Base-by-base conservation (phyloP, 495 filamentous ascomycete species). In the Cercophora scortea region DNA sequence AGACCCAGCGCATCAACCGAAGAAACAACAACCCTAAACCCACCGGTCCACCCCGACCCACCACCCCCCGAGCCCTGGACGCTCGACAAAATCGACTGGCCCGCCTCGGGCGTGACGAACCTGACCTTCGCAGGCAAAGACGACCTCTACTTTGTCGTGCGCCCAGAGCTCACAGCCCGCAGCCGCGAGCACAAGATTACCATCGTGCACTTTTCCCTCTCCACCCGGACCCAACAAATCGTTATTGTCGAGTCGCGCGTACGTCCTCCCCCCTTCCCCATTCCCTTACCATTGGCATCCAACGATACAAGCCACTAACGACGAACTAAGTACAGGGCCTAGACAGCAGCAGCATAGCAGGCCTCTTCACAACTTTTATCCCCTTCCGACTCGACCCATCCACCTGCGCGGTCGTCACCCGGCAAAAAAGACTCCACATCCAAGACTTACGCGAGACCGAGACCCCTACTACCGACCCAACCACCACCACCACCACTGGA, bases 331-430 rank as follows among this genome's bases (percentile, higher is more conserved):
- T n/a, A 13, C 10, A 65, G 63, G 57, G 56, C 0, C 51, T 62
- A 16, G 65, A 68, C 34, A 62, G 51, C 38, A 58, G 57, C 10
- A 64, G 50, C 36, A 50, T 43, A 17, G 57, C 57, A 2, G 48
- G 60, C 15, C 57, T 71, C n/a, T 65, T 69, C 42, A 71, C 68
- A 6, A 59, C 61, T 1, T 54, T 71, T 1, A 52, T 61, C 8
- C 49, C 59, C 4, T 61, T 64, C 32, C 46, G 51, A 18, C 39
- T 54, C 7, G 42, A 61, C 34, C 32, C 33, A 5, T 41, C 53
- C 16, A 59, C 53, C 12, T 67, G 65, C 36, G 62, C 61, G 2
- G 42, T 69, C 16, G 56, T 67, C 9, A 64, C 62, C 1, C 52
- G 63, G 6, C 57, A 64, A 35, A 66, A 64, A 8, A 50, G 57